These are phyloP conservation scores for Hippophae tibetana DNA, from an alignment of 306 rosid species.

Conservation along the genomic window DNA sequence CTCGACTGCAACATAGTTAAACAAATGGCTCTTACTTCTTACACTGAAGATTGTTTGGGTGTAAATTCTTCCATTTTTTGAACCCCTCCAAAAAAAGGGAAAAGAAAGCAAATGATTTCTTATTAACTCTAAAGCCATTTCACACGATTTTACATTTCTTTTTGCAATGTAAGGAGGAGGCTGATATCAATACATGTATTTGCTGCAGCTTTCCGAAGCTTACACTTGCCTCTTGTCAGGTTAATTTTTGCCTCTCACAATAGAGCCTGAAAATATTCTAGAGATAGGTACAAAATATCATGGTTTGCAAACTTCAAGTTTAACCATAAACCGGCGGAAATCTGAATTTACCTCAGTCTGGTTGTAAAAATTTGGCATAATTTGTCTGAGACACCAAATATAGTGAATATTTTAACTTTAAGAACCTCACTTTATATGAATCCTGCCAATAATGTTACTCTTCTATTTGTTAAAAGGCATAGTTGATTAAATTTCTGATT, in stretches of 20 bases:
- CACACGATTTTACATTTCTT: not conserved
- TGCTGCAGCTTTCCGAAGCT: conserved; percentile 72
- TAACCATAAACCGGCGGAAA: too few species aligned
- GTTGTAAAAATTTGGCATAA: too few species aligned
- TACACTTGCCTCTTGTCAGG: conserved; percentile 48
- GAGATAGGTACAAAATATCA: not conserved
- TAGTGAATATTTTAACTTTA: too few species aligned
- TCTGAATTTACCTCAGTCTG: not conserved
- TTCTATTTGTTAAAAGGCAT: too few species aligned
- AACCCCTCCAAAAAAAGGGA: not conserved
- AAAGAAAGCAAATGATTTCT: too few species aligned
- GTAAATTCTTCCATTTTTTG: not conserved
- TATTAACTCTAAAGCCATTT: not conserved
- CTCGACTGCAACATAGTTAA: not conserved
- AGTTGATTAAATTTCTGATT: too few species aligned
- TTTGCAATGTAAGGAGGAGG: conserved; percentile 8
- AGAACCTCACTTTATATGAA: too few species aligned
- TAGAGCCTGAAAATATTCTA: not conserved
- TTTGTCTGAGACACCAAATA: too few species aligned
- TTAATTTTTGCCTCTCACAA: conserved; percentile 21
- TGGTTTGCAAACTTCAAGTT: not conserved
- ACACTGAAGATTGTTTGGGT: not conserved
- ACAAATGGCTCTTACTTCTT: not conserved
- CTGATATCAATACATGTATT: conserved; percentile 16
- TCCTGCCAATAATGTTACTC: too few species aligned